Base-by-base conservation (phyloP, 1,284 basidiomycete species). In the Sporisorium exsertum region DNA sequence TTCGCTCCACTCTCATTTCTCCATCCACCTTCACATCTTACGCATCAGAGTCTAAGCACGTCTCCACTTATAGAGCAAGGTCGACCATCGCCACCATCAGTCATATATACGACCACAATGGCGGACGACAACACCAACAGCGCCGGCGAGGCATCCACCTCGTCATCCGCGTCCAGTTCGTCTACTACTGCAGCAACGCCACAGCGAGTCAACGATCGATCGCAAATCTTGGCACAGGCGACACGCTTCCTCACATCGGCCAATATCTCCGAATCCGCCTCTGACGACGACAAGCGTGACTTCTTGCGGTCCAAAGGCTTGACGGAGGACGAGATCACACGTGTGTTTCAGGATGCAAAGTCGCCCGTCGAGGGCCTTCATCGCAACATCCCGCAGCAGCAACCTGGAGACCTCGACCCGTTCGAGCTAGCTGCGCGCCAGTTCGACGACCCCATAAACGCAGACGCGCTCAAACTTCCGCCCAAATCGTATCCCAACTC, bases 201-300 rank as follows among this genome's bases (percentile, higher is more conserved):
- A 15, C 46, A 22, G 6, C 40, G n/a, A n/a, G 40, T 20, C 45
- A 32, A 50, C 7, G 71, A 74, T 32, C 50, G 72, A 16, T 57
- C 59, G 7, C 57, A 77, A 43, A 69, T 67, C 47, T 73, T 83
- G n/a, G 80, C 77, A 12, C 82, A 84, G 54, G 82, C 82, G 24
- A 78, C 82, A 47, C 78, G 82, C 33, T 84, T 84, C 60, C 66
- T 84, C 27, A 83, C 80, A 10, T 81, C 82, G 2, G 71, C 75
- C 33, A 62, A 63, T 32, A 60, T 77, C 37, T 64, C 68, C 24
- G 65, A 67, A 5, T 67, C 58, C 5, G 65, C 66, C 15, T 58
- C 64, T 3, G 58, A 77, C 29, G 69, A 74, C 16, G 59, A 64
- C 46, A 76, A 84, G 64, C 65, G 72, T 12, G 65, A 73, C 12